These are phyloP conservation scores for Curvularia verruculosa DNA, from an alignment of 2,329 filamentous ascomycete genomes.

Conservation along the genomic window DNA sequence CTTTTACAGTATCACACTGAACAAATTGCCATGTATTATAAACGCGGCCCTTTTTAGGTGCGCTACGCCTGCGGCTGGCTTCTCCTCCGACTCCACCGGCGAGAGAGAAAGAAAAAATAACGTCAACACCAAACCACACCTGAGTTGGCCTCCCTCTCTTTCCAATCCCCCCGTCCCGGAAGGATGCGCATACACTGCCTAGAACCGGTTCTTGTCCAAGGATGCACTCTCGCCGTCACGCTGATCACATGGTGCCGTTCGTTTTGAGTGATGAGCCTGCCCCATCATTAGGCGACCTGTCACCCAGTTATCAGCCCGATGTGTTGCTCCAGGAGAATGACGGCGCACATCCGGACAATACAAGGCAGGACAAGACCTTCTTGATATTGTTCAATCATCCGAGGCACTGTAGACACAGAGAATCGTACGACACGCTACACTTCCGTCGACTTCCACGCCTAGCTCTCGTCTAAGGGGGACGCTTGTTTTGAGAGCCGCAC, in stretches of 20 bases:
- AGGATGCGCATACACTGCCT: constrained; percentile 10
- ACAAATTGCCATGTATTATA: constrained; percentile 9
- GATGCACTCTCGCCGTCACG: constrained; percentile 9
- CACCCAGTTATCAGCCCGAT: constrained; percentile 15
- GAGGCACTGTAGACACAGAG: neutral
- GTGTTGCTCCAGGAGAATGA: constrained; percentile 13
- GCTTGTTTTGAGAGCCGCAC: neutral
- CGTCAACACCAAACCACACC: neutral
- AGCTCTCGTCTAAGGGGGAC: neutral
- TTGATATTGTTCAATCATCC: neutral
- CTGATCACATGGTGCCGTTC: constrained; percentile 7
- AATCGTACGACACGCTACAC: neutral
- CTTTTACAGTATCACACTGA: constrained; percentile 21
- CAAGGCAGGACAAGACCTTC: too few relatives aligned
- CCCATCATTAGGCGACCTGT: constrained; percentile 14
- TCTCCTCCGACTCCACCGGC: constrained; percentile 2
- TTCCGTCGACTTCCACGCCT: neutral
- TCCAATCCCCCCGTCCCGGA: constrained; percentile 4
- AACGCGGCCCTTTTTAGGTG: constrained; percentile 10
- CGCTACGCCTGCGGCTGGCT: neutral
- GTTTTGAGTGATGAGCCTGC: constrained; percentile 2
- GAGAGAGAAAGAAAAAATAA: too few relatives aligned
- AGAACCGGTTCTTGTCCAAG: constrained; percentile 7
- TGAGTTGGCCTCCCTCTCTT: neutral
- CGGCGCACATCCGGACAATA: constrained; percentile 1